Evolutionary conservation across 331 rosid genomes (phyloP).

Genomic region (Telfairia occidentalis): DNA sequence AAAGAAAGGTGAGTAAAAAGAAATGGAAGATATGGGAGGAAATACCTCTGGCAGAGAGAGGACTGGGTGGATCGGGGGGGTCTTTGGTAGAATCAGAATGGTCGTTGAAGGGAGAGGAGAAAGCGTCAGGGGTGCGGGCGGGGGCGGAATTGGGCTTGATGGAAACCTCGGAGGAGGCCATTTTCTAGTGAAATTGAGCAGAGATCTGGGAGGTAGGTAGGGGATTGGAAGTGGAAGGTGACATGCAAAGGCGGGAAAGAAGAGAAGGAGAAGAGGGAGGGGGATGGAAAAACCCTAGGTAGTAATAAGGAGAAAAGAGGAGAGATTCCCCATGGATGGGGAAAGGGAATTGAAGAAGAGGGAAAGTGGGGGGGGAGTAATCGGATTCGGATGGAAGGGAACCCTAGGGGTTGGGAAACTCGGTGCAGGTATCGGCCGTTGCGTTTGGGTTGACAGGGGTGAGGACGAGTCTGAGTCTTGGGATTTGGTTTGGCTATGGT

Average conservation of each 20-base stretch:
- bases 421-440: too few relatives aligned
- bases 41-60: constrained; percentile 29
- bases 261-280: not conserved
- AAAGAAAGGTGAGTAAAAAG: not conserved
- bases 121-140: too few relatives aligned
- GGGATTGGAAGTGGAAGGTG: not conserved
- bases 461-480: too few relatives aligned
- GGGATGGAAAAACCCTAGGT: not conserved
- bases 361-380: too few relatives aligned
- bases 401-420: not conserved
- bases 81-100: constrained; percentile 30
- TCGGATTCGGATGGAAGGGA: not conserved
- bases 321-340: not conserved
- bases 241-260: not conserved
- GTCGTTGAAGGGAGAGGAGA: constrained; percentile 15
- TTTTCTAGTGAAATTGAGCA: constrained; percentile 24
- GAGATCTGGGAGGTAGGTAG: constrained; percentile 38
- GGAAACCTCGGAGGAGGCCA: constrained; percentile 65
- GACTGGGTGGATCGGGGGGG: constrained; percentile 30
- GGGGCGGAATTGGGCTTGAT: constrained; percentile 45
- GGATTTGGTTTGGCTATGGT: too few relatives aligned
- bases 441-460: too few relatives aligned
- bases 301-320: not conserved
- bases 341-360: too few relatives aligned
- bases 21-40: constrained; percentile 5